A percentile compares a stretch with the other conserved stretches of the same genome.
phyloP scores from a whole-genome alignment of 1,139 yeast species.

The Kurtzmaniella quercitrusa region DNA sequence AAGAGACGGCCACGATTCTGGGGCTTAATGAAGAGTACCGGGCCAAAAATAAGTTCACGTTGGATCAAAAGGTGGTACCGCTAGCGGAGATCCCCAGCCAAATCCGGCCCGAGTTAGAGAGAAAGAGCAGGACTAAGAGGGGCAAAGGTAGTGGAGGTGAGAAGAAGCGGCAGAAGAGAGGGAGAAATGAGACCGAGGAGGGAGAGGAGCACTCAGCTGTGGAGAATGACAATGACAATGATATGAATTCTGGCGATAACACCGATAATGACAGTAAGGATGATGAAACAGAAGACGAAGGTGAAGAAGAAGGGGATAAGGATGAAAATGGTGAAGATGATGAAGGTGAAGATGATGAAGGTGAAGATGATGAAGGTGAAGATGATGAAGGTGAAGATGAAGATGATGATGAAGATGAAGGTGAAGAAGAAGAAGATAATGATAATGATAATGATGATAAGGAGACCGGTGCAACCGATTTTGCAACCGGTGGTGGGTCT shows the following conservation, averaged over 20 bases:
- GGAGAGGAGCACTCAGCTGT: neutral
- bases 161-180: neutral
- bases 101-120: conserved; percentile 13
- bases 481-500: neutral
- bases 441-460: neutral
- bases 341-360: neutral
- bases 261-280: conserved; percentile 1
- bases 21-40: conserved; percentile 21
- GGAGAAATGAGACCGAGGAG: neutral
- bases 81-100: conserved; percentile 16
- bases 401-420: conserved; percentile 5
- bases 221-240: neutral
- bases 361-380: conserved; percentile 4
- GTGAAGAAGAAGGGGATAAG: conserved; percentile 5
- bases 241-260: neutral
- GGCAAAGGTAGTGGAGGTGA: neutral
- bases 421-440: conserved; percentile 3
- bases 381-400: conserved; percentile 8
- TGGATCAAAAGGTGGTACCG: conserved; percentile 17
- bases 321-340: conserved; percentile 1
- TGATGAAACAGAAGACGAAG: conserved; percentile 6
- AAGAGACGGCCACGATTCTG: conserved; percentile 8
- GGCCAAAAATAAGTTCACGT: conserved; percentile 15
- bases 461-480: neutral
- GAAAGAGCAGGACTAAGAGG: neutral